These are phyloP conservation scores for Fragilaria crotonensis DNA, from an alignment of 108 stramenopile genomes.

Conservation along the genomic window DNA sequence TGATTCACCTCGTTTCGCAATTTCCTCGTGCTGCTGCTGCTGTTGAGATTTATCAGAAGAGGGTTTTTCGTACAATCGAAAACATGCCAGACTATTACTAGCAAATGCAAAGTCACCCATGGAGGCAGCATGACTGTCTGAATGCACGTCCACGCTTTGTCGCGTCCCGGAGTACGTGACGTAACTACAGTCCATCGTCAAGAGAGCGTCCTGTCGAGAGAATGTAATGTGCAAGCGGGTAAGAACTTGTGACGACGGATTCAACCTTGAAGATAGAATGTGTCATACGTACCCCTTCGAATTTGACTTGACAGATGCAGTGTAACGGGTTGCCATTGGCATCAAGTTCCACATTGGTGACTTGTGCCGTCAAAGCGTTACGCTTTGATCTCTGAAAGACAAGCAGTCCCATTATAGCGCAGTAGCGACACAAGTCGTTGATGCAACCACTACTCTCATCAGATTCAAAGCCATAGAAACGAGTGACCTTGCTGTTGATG, in stretches of 20 bases:
- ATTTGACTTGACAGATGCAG: constrained; percentile 21
- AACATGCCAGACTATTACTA: constrained; percentile 2
- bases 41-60: not conserved
- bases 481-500: not conserved
- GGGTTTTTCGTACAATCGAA: constrained; percentile 7
- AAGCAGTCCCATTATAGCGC: constrained; percentile 27
- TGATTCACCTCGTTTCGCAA: no score
- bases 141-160: constrained; percentile 27
- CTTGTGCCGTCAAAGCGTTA: constrained; percentile 22
- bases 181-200: constrained; percentile 22
- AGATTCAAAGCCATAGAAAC: constrained; percentile 17
- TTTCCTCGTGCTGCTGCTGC: no score
- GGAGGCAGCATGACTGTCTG: constrained; percentile 5
- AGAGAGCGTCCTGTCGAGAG: not conserved
- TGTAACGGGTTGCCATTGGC: constrained; percentile 27
- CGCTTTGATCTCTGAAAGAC: constrained; percentile 16
- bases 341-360: constrained; percentile 19
- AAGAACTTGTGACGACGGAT: no score
- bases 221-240: no score
- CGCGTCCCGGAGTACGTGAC: constrained; percentile 31
- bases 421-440: constrained; percentile 47
- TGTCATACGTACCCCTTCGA: constrained; percentile 8
- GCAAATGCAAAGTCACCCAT: constrained; percentile 22
- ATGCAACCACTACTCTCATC: constrained; percentile 42
- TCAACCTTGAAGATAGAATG: no score